Evolutionary conservation across 164 flowering plant genomes (phyloP).

Genomic region (Piper betle): DNA sequence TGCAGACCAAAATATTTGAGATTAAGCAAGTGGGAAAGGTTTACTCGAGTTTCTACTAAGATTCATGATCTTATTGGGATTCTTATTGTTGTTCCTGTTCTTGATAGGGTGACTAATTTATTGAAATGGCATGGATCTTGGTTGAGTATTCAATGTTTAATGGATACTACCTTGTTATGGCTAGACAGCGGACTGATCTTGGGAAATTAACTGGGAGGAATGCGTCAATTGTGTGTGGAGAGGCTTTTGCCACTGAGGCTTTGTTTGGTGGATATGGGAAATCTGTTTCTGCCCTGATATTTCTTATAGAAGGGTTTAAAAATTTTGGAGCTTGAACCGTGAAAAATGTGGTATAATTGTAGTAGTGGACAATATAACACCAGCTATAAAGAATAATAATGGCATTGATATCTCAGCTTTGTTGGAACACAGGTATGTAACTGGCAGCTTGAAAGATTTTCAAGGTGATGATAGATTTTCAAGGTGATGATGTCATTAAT

Average conservation of each 20-base stretch:
- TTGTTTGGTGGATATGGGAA: constrained; percentile 60
- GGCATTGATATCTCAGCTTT: constrained; percentile 52
- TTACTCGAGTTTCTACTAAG: constrained; percentile 76
- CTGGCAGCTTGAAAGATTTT: no score
- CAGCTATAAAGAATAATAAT: constrained; percentile 41
- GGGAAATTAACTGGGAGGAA: constrained; percentile 83
- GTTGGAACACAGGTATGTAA: constrained; percentile 7
- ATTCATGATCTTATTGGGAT: constrained; percentile 63
- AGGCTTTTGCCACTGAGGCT: constrained; percentile 63
- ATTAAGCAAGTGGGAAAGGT: constrained; percentile 50
- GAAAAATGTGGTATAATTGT: constrained; percentile 63
- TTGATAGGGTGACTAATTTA: constrained; percentile 72
- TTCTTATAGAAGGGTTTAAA: constrained; percentile 53
- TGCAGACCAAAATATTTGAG: constrained; percentile 54
- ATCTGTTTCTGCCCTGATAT: constrained; percentile 31
- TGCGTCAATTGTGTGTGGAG: constrained; percentile 81
- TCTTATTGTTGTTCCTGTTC: constrained; percentile 30
- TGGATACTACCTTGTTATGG: constrained; percentile 68
- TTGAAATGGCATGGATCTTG: constrained; percentile 90
- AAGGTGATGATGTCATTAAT: no score
- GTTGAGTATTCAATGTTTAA: constrained; percentile 82
- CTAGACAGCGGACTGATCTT: constrained; percentile 73
- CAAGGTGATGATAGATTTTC: no score
- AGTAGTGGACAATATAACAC: constrained; percentile 69
- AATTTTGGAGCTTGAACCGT: constrained; percentile 79